phyloP scores from a whole-genome alignment of 2,329 filamentous ascomycete species.

The Tolypocladium guangdongense region DNA sequence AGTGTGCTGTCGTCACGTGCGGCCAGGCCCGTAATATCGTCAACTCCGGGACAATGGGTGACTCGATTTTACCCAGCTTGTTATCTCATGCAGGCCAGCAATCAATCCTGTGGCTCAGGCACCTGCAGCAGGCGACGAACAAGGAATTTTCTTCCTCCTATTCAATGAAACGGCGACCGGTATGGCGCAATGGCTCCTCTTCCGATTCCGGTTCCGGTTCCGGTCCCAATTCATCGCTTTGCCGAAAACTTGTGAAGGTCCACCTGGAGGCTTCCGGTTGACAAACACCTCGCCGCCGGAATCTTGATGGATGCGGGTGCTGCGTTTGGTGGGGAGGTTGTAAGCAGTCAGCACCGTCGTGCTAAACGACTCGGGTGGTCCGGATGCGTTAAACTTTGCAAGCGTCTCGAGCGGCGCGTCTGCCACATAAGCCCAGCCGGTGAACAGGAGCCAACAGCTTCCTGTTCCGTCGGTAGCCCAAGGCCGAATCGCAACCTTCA shows the following conservation, averaged over 20 bases:
- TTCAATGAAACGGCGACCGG: neutral
- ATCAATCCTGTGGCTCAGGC: neutral
- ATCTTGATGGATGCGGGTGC: neutral
- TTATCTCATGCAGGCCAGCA: too few species aligned
- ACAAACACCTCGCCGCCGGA: neutral
- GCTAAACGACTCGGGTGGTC: neutral
- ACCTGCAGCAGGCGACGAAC: neutral
- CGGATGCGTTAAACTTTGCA: constrained; percentile 1
- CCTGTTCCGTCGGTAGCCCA: neutral
- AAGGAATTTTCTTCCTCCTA: neutral
- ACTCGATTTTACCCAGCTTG: neutral
- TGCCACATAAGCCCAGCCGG: neutral
- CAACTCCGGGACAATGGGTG: neutral
- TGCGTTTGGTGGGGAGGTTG: neutral
- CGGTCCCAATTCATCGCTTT: neutral
- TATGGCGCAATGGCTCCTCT: neutral
- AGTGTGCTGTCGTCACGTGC: neutral
- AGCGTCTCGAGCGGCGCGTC: neutral
- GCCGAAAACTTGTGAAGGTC: neutral
- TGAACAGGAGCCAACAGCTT: neutral
- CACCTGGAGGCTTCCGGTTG: neutral
- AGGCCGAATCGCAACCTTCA: neutral
- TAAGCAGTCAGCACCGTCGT: neutral
- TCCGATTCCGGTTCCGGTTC: neutral
- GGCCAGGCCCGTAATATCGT: neutral